Conservation (phyloP, 2,329 filamentous ascomycete species). For the Sarocladium kiliense region DNA sequence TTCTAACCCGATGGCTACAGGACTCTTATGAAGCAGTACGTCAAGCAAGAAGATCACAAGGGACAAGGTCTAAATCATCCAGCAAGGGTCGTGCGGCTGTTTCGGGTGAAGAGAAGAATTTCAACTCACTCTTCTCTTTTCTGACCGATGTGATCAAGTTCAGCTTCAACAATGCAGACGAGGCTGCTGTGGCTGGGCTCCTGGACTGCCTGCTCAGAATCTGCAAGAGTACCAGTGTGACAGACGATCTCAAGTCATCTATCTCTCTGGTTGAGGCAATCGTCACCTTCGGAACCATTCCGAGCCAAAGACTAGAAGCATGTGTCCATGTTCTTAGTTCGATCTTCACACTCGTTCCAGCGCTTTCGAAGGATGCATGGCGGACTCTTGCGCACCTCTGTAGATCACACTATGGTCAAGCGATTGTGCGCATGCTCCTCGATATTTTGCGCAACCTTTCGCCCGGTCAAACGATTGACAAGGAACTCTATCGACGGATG, state of each 20-base stretch:
- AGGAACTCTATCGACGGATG: slow-evolving; percentile 50
- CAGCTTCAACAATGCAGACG: slow-evolving; percentile 64
- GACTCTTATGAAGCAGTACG: slow-evolving; percentile 49
- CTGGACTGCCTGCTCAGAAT: slow-evolving; percentile 60
- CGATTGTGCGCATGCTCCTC: slow-evolving; percentile 60
- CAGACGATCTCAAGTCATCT: slow-evolving; percentile 61
- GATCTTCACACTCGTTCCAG: slow-evolving; percentile 61
- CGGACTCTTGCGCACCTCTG: slow-evolving; percentile 65
- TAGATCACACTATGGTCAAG: slow-evolving; percentile 68
- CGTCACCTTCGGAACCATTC: slow-evolving; percentile 68
- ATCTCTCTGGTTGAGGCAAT: slow-evolving; percentile 65
- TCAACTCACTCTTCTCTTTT: slow-evolving; percentile 60
- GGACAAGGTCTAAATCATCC: slow-evolving; percentile 30
- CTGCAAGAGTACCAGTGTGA: slow-evolving; percentile 60
- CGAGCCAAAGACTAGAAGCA: slow-evolving; percentile 53
- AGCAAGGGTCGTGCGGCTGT: slow-evolving; percentile 30
- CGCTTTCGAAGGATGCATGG: slow-evolving; percentile 61
- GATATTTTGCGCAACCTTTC: slow-evolving; percentile 52
- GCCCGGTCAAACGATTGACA: slow-evolving; percentile 39
- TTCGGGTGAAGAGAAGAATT: slow-evolving; percentile 53
- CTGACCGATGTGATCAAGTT: slow-evolving; percentile 69
- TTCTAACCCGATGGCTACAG: slow-evolving; percentile 57
- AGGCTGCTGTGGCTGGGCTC: slow-evolving; percentile 54
- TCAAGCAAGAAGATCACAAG: slow-evolving; percentile 32
- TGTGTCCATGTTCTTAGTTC: slow-evolving; percentile 69